Evolutionary conservation across 139 green algal species (phyloP).

Genomic region (Chlorella ohadii): DNA sequence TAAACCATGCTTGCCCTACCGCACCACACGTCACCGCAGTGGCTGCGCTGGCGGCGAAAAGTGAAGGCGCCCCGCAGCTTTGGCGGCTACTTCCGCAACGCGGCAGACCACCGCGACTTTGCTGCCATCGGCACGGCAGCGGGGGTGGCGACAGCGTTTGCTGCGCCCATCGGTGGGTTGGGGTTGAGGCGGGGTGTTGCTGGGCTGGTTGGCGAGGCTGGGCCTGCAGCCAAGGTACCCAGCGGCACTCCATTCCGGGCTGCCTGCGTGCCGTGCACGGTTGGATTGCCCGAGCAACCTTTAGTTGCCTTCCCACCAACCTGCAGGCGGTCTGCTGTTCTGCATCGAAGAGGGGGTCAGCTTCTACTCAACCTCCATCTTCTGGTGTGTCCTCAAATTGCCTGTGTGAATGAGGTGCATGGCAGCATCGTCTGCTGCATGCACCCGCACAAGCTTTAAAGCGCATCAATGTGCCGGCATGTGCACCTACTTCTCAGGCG

Average conservation of each 20-base stretch:
- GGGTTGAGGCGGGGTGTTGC: not conserved
- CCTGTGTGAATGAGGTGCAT: no score
- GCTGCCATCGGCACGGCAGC: conserved; percentile 71
- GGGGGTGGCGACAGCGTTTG: conserved; percentile 73
- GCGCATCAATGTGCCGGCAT: no score
- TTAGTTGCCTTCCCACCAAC: no score
- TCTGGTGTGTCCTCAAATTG: conserved; percentile 49
- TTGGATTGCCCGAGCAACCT: no score
- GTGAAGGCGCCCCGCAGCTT: conserved; percentile 46
- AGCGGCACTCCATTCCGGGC: no score
- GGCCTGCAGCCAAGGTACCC: no score
- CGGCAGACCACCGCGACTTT: conserved; percentile 73
- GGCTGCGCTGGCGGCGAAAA: conserved; percentile 19
- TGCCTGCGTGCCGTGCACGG: no score
- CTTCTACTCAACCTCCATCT: conserved; percentile 67
- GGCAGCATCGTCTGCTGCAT: no score
- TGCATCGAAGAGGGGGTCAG: conserved; percentile 71
- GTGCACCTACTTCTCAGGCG: conserved; percentile 45
- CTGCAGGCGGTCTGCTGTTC: conserved; percentile 69
- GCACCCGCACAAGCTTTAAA: no score
- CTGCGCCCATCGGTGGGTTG: conserved; percentile 64
- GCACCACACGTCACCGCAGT: not conserved
- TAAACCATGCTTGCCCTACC: not conserved
- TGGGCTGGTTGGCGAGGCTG: no score
- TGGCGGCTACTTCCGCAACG: conserved; percentile 67